Evolutionary conservation across 2,329 filamentous ascomycete species (phyloP).

Genomic region (Penicillium sp.): DNA sequence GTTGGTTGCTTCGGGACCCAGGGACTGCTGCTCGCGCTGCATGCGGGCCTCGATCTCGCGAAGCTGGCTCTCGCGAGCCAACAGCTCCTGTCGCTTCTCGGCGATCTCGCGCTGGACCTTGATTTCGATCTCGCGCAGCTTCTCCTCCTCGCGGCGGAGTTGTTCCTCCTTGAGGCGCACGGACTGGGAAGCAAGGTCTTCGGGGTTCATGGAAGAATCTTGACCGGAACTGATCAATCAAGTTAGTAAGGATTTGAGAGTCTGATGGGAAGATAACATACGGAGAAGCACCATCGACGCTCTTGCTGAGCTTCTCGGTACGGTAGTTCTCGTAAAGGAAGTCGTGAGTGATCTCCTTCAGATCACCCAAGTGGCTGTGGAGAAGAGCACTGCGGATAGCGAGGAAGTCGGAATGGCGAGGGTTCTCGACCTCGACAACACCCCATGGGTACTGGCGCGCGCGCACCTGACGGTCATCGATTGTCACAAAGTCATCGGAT

Average conservation of each 20-base stretch:
- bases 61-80: slow-evolving; percentile 96
- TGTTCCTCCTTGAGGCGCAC: slow-evolving; percentile 99
- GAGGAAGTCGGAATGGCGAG: slow-evolving; percentile 96
- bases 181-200: slow-evolving; percentile 93
- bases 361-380: slow-evolving; percentile 94
- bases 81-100: slow-evolving; percentile 97
- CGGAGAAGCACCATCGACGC: slow-evolving; percentile 86
- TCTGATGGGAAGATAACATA: slow-evolving; percentile 56
- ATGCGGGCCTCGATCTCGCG: slow-evolving; percentile 98
- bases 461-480: slow-evolving; percentile 87
- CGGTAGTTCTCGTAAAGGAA: slow-evolving; percentile 99
- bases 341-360: slow-evolving; percentile 99
- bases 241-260: slow-evolving; percentile 23
- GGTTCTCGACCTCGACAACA: slow-evolving; percentile 98
- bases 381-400: slow-evolving; percentile 94
- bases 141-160: slow-evolving; percentile 98
- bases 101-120: slow-evolving; percentile 99
- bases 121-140: slow-evolving; percentile 97
- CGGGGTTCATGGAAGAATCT: slow-evolving; percentile 94
- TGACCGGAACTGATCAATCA: slow-evolving; percentile 46
- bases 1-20: slow-evolving; percentile 34
- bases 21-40: slow-evolving; percentile 77
- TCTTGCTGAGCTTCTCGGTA: slow-evolving; percentile 99
- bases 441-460: slow-evolving; percentile 99
- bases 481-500: slow-evolving; percentile 92